Percentiles rank a stretch among this genome's conserved stretches.
Evolutionary conservation across 345 rosid genomes (phyloP).

Genomic region (Syzygium grande): DNA sequence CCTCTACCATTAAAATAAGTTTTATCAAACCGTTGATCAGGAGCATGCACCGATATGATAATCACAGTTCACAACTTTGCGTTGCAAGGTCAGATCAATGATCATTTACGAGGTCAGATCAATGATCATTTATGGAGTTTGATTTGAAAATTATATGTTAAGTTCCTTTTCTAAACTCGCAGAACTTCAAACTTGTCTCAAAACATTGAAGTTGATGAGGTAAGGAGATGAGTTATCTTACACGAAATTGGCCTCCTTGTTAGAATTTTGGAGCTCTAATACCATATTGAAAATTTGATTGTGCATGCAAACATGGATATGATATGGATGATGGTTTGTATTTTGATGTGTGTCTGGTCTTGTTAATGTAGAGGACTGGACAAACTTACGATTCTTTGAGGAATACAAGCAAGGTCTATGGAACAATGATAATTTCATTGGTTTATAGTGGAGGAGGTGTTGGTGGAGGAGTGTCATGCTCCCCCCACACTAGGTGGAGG

Average conservation of each 20-base stretch:
- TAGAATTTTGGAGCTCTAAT: too few species aligned
- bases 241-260: background rate
- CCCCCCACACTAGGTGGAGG: too few species aligned
- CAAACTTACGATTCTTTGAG: too few species aligned
- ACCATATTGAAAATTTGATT: too few species aligned
- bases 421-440: too few species aligned
- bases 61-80: background rate
- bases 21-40: background rate
- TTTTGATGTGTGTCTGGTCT: too few species aligned
- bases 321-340: too few species aligned
- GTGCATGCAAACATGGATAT: too few species aligned
- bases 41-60: background rate
- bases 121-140: background rate
- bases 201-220: background rate
- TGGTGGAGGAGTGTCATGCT: too few species aligned
- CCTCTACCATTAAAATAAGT: background rate
- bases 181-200: background rate
- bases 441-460: too few species aligned
- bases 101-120: rapidly evolving
- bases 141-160: background rate
- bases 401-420: too few species aligned
- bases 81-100: background rate
- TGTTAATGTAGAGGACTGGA: too few species aligned
- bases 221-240: background rate
- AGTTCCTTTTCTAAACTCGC: background rate